Evolutionary conservation across 2,329 filamentous ascomycete species (phyloP).

Genomic region (Phialophora macrospora): DNA sequence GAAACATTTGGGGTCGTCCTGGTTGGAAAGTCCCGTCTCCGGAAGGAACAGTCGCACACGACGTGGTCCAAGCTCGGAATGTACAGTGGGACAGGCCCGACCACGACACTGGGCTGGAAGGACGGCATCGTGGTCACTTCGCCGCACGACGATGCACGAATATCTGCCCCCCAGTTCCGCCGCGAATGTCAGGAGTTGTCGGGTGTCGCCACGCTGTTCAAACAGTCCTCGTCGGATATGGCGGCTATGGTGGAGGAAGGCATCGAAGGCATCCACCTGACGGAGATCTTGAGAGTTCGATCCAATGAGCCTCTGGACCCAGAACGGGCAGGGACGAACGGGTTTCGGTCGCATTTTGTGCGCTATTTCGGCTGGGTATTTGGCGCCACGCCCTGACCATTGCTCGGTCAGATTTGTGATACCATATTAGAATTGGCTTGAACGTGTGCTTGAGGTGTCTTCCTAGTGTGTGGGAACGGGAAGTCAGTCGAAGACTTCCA

Average conservation of each 20-base stretch:
- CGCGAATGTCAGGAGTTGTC: neutral
- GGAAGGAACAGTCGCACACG: neutral
- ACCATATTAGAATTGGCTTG: too few species aligned
- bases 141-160: neutral
- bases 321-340: neutral
- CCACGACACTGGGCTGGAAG: slow-evolving; percentile 3
- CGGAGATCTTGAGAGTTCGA: neutral
- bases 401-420: too few species aligned
- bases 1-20: neutral
- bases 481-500: too few species aligned
- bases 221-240: neutral
- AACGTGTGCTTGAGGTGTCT: too few species aligned
- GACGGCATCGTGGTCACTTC: slow-evolving; percentile 2
- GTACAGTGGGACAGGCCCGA: neutral
- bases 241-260: neutral
- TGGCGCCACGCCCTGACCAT: neutral
- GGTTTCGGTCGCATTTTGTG: neutral
- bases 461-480: too few species aligned
- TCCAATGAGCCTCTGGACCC: neutral
- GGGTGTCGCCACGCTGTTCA: neutral
- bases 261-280: neutral
- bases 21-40: neutral
- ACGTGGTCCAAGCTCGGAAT: neutral
- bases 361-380: slow-evolving; percentile 2
- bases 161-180: neutral